phyloP scores from a whole-genome alignment of 805 yeast genomes.

The Cyberlindnera xylosilytica region DNA sequence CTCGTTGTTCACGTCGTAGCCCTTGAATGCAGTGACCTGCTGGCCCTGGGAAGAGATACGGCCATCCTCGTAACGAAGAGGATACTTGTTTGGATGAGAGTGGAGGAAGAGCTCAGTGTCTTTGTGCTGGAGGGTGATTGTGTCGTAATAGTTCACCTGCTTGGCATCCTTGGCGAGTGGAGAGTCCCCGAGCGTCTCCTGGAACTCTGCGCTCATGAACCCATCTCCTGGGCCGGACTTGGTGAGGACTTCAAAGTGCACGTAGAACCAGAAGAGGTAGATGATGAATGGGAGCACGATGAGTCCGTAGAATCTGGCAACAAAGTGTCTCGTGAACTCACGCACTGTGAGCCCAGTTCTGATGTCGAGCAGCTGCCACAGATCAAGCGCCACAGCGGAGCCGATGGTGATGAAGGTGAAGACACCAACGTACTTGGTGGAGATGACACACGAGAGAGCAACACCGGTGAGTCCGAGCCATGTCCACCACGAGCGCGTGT shows the following conservation, averaged over 20 bases:
- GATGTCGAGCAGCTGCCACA: slow-evolving; percentile 84
- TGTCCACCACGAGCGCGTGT: slow-evolving; percentile 72
- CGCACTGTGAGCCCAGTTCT: slow-evolving; percentile 59
- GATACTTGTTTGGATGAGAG: slow-evolving; percentile 73
- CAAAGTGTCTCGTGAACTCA: slow-evolving; percentile 63
- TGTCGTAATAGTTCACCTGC: slow-evolving; percentile 71
- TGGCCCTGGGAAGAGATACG: slow-evolving; percentile 92
- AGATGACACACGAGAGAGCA: slow-evolving; percentile 84
- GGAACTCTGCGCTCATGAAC: slow-evolving; percentile 94
- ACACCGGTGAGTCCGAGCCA: slow-evolving; percentile 88
- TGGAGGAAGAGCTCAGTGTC: slow-evolving; percentile 78
- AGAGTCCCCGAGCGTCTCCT: slow-evolving; percentile 86
- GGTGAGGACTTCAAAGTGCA: slow-evolving; percentile 78
- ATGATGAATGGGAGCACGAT: slow-evolving; percentile 77
- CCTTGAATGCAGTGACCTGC: slow-evolving; percentile 76
- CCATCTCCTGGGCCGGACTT: slow-evolving; percentile 95
- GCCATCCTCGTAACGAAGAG: slow-evolving; percentile 93
- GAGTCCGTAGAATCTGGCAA: slow-evolving; percentile 67
- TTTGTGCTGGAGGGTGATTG: slow-evolving; percentile 74
- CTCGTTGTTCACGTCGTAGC: slow-evolving; percentile 62
- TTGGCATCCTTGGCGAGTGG: slow-evolving; percentile 68
- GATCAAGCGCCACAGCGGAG: slow-evolving; percentile 74
- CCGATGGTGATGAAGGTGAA: slow-evolving; percentile 90
- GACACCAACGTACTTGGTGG: slow-evolving; percentile 95
- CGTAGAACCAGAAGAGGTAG: slow-evolving; percentile 86